phyloP scores from a whole-genome alignment of 768 basidiomycete genomes.

The Lactarius hengduanensis region DNA sequence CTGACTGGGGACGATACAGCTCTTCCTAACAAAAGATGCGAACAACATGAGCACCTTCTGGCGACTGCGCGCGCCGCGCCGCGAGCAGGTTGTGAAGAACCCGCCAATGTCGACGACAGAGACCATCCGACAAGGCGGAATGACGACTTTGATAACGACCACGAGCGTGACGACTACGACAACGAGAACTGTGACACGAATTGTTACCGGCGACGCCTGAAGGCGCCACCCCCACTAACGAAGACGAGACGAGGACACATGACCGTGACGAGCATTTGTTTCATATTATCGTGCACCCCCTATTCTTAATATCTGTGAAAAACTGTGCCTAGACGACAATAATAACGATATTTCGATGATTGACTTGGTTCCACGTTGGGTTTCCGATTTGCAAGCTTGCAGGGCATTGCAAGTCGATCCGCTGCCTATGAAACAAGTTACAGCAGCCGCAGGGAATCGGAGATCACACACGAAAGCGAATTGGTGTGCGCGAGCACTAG shows the following conservation, averaged over 20 bases:
- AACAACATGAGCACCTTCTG: slow-evolving; percentile 25
- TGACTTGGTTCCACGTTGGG: not conserved
- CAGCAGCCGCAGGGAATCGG: no score
- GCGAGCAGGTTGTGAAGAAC: slow-evolving; percentile 28
- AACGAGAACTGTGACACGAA: slow-evolving; percentile 25
- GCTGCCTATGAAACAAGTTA: no score
- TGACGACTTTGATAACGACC: slow-evolving; percentile 27
- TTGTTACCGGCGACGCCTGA: slow-evolving; percentile 25
- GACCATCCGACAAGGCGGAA: slow-evolving; percentile 17
- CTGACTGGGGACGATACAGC: slow-evolving; percentile 10
- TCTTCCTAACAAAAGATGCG: slow-evolving; percentile 25
- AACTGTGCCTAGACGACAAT: not conserved
- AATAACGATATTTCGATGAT: not conserved
- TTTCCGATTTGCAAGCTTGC: not conserved
- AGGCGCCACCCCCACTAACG: not conserved
- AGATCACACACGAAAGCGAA: no score
- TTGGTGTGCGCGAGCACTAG: no score
- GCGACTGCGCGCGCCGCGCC: slow-evolving; percentile 24
- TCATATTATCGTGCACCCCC: not conserved
- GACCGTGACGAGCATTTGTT: slow-evolving; percentile 8
- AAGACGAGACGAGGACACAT: slow-evolving; percentile 1
- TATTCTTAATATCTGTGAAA: not conserved
- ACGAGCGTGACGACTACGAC: slow-evolving; percentile 28
- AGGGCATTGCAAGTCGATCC: no score
- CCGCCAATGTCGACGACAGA: slow-evolving; percentile 22